phyloP scores from a whole-genome alignment of 2,329 filamentous ascomycete species.

The Fusarium sp. region DNA sequence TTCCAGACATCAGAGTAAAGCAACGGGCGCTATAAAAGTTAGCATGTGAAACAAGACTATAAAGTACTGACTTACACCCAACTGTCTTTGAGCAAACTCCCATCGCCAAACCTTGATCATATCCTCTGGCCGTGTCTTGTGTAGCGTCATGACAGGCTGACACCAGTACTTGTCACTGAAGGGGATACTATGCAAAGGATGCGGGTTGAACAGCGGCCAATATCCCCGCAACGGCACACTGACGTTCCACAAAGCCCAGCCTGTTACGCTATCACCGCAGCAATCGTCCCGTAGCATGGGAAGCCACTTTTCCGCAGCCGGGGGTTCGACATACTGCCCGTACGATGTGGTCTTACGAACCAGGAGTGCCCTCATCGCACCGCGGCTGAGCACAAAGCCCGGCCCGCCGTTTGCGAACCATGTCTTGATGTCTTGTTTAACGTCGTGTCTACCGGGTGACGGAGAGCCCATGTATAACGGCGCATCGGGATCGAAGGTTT shows the following conservation, averaged over 20 bases:
- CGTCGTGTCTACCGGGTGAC: slow-evolving; percentile 52
- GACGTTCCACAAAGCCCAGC: slow-evolving; percentile 58
- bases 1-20: slow-evolving; percentile 54
- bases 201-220: slow-evolving; percentile 62
- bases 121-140: slow-evolving; percentile 59
- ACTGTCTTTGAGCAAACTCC: slow-evolving; percentile 50
- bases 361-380: slow-evolving; percentile 57
- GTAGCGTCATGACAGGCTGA: slow-evolving; percentile 61
- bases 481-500: slow-evolving; percentile 57
- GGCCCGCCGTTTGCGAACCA: slow-evolving; percentile 63
- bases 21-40: slow-evolving; percentile 47
- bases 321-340: slow-evolving; percentile 54
- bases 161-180: slow-evolving; percentile 62
- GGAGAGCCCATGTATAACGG: slow-evolving; percentile 63
- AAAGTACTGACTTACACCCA: slow-evolving; percentile 45
- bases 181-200: slow-evolving; percentile 61
- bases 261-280: slow-evolving; percentile 64
- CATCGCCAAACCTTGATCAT: slow-evolving; percentile 63
- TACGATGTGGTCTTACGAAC: slow-evolving; percentile 46
- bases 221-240: slow-evolving; percentile 59
- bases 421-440: slow-evolving; percentile 47
- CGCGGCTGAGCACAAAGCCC: slow-evolving; percentile 59
- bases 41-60: slow-evolving; percentile 6
- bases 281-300: slow-evolving; percentile 58
- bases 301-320: slow-evolving; percentile 55